Base-by-base conservation (phyloP, 352 stramenopile genomes). In the Pythium aristosporum region DNA sequence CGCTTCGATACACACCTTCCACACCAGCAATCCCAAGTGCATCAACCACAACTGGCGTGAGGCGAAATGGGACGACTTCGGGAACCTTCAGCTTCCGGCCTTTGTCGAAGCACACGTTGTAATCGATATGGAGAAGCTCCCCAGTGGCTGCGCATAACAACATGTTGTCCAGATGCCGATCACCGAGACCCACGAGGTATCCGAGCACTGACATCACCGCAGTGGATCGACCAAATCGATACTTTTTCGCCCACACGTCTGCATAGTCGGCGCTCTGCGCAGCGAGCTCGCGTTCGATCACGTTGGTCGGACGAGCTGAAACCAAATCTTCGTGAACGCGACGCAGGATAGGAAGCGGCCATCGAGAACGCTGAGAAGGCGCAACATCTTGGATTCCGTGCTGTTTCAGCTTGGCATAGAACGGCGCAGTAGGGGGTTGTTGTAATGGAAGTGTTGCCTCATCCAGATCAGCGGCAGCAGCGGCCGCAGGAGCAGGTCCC, bases 31-130 rank as follows among this genome's bases (percentile, higher is more conserved):
- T 53, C 2, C 87, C 88, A 11, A 97, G 67, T 9, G 76, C 82
- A 51, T 89, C 80, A 51, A 88, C 72, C 21, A 98, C 65, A 60
- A 90, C 88, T 9, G 79, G 80, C 12, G 92, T 98, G 15, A 98
- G 63, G 20, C 92, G 87, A 54, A 98, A 98, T 10, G 91, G 92
- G 20, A 98, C 92, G 34, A 94, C 64, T 65, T 98, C 92, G 7
- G 92, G 91, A 8, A 96, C 87, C 59, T 96, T 96, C 0, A 98
- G 75, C 51, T 75, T 87, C 36, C 71, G 69, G 3, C 91, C 92
- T 57, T 91, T 93, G 61, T 98, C 92, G 54, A 98, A 98, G 57
- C 87, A 96, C 8, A 98, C 80, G 47, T 96, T 96, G 74, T 97
- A 96, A 64, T 98, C 92, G 42, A 98, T 97, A 61, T 98, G 91